Evolutionary conservation across 176 grass and related monocot species (phyloP).

Genomic region (Puya raimondii): DNA sequence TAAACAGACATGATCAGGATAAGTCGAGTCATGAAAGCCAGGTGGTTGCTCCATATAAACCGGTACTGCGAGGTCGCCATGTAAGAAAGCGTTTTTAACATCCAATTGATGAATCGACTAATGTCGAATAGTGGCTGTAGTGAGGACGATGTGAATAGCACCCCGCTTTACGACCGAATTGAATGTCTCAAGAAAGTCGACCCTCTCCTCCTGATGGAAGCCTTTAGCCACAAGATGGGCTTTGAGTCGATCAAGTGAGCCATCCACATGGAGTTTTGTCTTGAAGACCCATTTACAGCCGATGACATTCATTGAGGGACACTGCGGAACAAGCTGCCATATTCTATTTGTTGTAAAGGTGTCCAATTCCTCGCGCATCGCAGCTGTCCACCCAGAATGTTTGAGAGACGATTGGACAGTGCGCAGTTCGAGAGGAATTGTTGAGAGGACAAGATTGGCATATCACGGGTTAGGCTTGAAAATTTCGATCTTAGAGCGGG

Average conservation of each 20-base stretch:
- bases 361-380: neutral
- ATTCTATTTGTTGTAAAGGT: neutral
- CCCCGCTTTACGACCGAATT: neutral
- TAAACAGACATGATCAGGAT: neutral
- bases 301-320: too few relatives aligned
- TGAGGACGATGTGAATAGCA: neutral
- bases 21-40: neutral
- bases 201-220: too few relatives aligned
- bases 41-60: slow-evolving; percentile 2
- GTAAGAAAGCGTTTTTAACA: neutral
- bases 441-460: too few relatives aligned
- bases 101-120: neutral
- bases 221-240: too few relatives aligned
- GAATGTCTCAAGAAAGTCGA: slow-evolving; percentile 2
- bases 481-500: too few relatives aligned
- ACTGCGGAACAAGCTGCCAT: too few relatives aligned
- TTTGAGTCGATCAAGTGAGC: too few relatives aligned
- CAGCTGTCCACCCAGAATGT: neutral
- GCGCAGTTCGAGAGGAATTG: too few relatives aligned
- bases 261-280: too few relatives aligned
- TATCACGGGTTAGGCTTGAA: too few relatives aligned
- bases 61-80: too few relatives aligned
- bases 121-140: neutral
- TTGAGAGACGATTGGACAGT: neutral
- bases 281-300: too few relatives aligned